phyloP scores from a whole-genome alignment of 2,329 filamentous ascomycete genomes.

The Pestalotiopsis sp. region DNA sequence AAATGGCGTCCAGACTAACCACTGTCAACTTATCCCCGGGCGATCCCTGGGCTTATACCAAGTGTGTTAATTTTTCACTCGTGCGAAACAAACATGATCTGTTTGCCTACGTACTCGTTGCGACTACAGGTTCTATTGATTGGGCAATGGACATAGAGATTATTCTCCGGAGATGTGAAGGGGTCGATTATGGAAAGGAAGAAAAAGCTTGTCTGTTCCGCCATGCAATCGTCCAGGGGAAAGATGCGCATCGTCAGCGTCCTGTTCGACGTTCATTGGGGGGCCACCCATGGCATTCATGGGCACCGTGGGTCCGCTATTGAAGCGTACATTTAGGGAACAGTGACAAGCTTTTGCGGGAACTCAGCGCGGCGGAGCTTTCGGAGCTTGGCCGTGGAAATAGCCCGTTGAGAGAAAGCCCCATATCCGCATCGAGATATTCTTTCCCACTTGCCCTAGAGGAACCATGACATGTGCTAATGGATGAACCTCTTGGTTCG shows the following conservation, averaged over 20 bases:
- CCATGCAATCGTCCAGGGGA: not conserved
- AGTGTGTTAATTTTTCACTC: not conserved
- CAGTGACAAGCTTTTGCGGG: not conserved
- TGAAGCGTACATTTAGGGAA: not conserved
- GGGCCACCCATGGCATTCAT: not conserved
- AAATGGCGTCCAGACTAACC: not conserved
- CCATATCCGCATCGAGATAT: not conserved
- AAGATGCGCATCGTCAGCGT: not conserved
- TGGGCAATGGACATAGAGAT: not conserved
- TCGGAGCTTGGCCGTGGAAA: not conserved
- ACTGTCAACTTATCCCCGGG: not conserved
- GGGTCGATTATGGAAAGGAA: not conserved
- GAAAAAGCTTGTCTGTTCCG: not conserved
- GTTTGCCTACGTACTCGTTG: not conserved
- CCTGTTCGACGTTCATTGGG: not conserved
- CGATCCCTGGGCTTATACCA: not conserved
- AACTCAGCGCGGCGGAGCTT: not conserved
- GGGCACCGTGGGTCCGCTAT: not conserved
- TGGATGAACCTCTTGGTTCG: not conserved
- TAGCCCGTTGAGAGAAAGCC: too few species aligned
- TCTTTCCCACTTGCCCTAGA: not conserved
- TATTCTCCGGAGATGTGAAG: not conserved
- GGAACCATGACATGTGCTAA: not conserved
- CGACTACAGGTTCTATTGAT: not conserved
- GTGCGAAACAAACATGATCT: not conserved